Evolutionary conservation across 495 filamentous ascomycete species (phyloP).

Genomic region (Bombardia bombarda): DNA sequence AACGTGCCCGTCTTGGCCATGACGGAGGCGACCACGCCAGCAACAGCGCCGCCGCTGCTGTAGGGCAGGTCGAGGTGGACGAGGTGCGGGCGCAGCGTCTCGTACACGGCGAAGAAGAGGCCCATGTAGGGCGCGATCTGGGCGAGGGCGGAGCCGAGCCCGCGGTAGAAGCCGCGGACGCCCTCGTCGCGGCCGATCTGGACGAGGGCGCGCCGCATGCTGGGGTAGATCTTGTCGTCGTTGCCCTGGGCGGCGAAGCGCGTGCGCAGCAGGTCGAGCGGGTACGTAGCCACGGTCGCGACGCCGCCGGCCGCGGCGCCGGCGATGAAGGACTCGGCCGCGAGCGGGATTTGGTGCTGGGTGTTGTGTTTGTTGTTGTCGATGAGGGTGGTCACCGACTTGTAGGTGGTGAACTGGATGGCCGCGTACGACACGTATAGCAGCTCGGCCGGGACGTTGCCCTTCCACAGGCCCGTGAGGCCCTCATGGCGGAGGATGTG

Average conservation of each 20-base stretch:
- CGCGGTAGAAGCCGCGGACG: constrained; percentile 71
- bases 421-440: constrained; percentile 87
- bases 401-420: constrained; percentile 87
- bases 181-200: constrained; percentile 77
- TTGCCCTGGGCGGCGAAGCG: constrained; percentile 90
- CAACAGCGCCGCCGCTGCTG: constrained; percentile 70
- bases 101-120: constrained; percentile 86
- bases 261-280: constrained; percentile 86
- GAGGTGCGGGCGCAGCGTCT: constrained; percentile 52
- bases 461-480: constrained; percentile 88
- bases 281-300: constrained; percentile 82
- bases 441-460: constrained; percentile 89
- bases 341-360: constrained; percentile 38
- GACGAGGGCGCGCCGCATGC: constrained; percentile 53
- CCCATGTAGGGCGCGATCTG: constrained; percentile 97
- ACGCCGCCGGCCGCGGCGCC: constrained; percentile 73
- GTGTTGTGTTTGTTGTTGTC: too few species aligned
- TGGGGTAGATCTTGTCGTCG: constrained; percentile 72
- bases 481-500: constrained; percentile 74
- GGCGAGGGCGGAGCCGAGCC: constrained; percentile 65
- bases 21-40: constrained; percentile 70
- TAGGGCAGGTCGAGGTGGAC: constrained; percentile 53
- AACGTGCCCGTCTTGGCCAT: constrained; percentile 84
- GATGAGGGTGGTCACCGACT: constrained; percentile 56
- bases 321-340: constrained; percentile 64